Base-by-base conservation (phyloP, 495 filamentous ascomycete species). In the Cairneyella variabilis region DNA sequence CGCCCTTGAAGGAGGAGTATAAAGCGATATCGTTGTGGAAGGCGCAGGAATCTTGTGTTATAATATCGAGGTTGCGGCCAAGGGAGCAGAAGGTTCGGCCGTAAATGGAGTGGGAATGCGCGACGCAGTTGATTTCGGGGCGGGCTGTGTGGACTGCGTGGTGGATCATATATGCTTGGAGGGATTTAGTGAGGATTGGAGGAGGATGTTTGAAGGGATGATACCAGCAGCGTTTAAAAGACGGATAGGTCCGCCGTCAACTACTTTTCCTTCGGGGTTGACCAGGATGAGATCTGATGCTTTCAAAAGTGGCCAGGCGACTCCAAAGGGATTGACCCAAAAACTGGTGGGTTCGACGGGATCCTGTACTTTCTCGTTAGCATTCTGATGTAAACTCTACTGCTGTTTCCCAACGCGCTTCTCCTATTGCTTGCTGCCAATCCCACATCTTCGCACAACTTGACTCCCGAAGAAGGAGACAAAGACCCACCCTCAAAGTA, bases 301-400 rank as follows among this genome's bases (percentile, higher is more conserved):
- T 49, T 80, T 86, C 44, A 91, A 86, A 49, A 83, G 65, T 18
- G 77, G 79, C 68, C 89, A 91, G 0, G 83, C 76, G 9, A 82
- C 75, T 26, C 88, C 87, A 59, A 90, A 87, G 0, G 88, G 88
- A 55, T 91, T 91, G 18, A 91, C 87, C 88, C 86, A 90, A 72
- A 90, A 90, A 3, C 76, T 80, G 6, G 64, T 61, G 0, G 83
- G 80, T 30, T 88, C 82, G 11, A 89, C 77, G 9, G 86, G 86
- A 61, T 89, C 86, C 68, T 74, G 51, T 48, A 58, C 14, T 21
- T 40, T 2, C 7, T 28, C 42, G 16, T 46, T 42, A 48, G 26
- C 44, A 23, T 16, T 10, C 18, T 54, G 17, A 46, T 12, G n/a
- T 34, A 40, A 23, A 12, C 43, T 30, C 10, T 9, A 38, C 27